Evolutionary conservation across 495 filamentous ascomycete species (phyloP).

Genomic region (Pseudomonodictys pantanalensis): DNA sequence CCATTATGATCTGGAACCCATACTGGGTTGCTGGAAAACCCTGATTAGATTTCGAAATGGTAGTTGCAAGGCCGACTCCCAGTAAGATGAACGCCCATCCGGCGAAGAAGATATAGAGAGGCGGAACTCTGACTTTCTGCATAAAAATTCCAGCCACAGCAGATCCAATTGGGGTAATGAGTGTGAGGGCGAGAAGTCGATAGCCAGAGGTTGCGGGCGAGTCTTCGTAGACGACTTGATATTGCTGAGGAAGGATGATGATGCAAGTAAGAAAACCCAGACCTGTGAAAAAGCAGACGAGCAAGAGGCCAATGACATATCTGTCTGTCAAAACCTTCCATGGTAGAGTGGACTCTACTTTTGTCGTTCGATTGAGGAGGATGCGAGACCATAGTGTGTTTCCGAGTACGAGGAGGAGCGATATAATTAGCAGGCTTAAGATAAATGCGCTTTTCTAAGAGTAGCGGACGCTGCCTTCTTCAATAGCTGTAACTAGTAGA

Average conservation of each 20-base stretch:
- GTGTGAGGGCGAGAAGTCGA: conserved; percentile 7
- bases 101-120: conserved; percentile 8
- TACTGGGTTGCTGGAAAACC: conserved; percentile 2
- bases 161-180: conserved; percentile 12
- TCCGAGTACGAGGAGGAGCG: not conserved
- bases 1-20: conserved; percentile 14
- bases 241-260: conserved; percentile 20
- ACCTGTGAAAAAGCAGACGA: conserved; percentile 12
- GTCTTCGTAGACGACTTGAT: conserved; percentile 9
- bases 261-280: conserved; percentile 4
- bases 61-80: conserved; percentile 3
- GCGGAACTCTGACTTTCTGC: not conserved
- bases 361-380: not conserved
- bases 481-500: conserved; percentile 13
- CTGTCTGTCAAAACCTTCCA: conserved; percentile 18
- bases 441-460: conserved; percentile 17
- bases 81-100: not conserved
- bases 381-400: conserved; percentile 1
- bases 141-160: not conserved
- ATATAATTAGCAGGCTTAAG: conserved; percentile 11
- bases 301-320: not conserved
- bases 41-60: not conserved
- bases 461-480: conserved; percentile 3
- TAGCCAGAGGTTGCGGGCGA: conserved; percentile 8
- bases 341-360: conserved; percentile 10